phyloP scores from a whole-genome alignment of 2,329 filamentous ascomycete genomes.

The Penicillium concentricum region DNA sequence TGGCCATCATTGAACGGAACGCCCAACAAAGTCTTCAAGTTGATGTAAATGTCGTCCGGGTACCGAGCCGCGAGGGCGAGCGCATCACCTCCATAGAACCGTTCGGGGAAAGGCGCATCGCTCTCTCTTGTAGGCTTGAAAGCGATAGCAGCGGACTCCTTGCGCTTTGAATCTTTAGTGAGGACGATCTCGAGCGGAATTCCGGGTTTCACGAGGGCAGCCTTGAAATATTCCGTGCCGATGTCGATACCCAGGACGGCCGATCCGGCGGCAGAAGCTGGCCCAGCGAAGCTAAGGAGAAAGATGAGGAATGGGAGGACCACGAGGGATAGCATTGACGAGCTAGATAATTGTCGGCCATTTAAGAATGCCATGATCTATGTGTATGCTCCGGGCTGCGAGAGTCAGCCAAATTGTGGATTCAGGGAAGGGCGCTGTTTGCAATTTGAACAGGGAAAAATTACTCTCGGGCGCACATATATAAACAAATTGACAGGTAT shows the following conservation, averaged over 20 bases:
- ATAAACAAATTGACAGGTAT: slow-evolving; percentile 1
- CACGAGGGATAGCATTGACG: slow-evolving; percentile 43
- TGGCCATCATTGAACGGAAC: slow-evolving; percentile 50
- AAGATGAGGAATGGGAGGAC: slow-evolving; percentile 53
- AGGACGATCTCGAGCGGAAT: slow-evolving; percentile 97
- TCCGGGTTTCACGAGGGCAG: slow-evolving; percentile 90
- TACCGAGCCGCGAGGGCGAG: slow-evolving; percentile 83
- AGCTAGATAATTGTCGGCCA: slow-evolving; percentile 29
- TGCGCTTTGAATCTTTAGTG: slow-evolving; percentile 95
- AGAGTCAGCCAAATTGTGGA: slow-evolving; percentile 10
- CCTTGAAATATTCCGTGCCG: slow-evolving; percentile 96
- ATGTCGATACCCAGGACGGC: slow-evolving; percentile 91
- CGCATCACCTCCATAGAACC: slow-evolving; percentile 88
- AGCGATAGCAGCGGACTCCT: slow-evolving; percentile 85
- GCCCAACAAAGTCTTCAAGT: slow-evolving; percentile 88
- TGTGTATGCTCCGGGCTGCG: slow-evolving; percentile 23
- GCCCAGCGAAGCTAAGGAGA: slow-evolving; percentile 55
- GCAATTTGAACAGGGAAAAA: slow-evolving; percentile 1
- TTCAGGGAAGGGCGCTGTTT: neutral
- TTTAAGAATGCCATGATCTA: slow-evolving; percentile 34
- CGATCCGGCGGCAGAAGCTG: slow-evolving; percentile 61
- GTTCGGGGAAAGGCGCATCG: slow-evolving; percentile 73
- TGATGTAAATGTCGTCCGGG: slow-evolving; percentile 90
- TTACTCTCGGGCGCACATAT: slow-evolving; percentile 6
- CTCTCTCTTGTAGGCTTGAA: slow-evolving; percentile 81